Evolutionary conservation across 768 basidiomycete species (phyloP), one percentile per base, ranked within the genome.

Genomic region (Chalciporus chontae): DNA sequence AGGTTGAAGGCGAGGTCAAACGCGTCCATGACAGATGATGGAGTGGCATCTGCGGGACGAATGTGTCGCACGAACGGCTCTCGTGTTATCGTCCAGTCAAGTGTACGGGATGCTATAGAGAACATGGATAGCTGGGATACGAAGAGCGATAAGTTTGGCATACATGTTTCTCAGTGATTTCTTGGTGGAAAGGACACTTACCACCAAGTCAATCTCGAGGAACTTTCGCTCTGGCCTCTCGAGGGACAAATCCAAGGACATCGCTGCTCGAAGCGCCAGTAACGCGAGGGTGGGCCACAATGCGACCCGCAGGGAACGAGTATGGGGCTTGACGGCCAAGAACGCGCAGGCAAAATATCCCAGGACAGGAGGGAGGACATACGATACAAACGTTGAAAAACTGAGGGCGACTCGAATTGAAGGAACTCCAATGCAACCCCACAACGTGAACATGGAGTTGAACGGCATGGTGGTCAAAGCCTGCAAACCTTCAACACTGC

Each of bases 341-440:
- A 76, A 59, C 13, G 81, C 80, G n/a, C 73, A 71, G 13, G 61
- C 54, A 63, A 77, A 76, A 61, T 79, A 81, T 49, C 69, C 68
- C 8, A 76, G 40, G 1, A 77, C 18, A 9, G 73, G 67, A 5
- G 76, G 77, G 17, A 76, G 49, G 38, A 78, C 45, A 48, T 72
- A 65, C 18, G 61, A 67, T 37, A 63, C 40, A 53, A 77, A 69
- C 0, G 65, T 62, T 23, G 65, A 47, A 31, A 52, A 24, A 3
- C 66, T 70, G 13, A 77, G 48, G 15, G 75, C 29, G 26, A 31
- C 19, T 31, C 34, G 51, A n/a, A 32, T 18, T 14, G 27, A 23
- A 8, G 53, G 39, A 11, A 38, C 26, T 18, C 27, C 43, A 6
- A 57, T 40, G 26, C 24, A 1, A 31, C 38, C 15, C 18, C 40